A percentile compares a stretch with the other conserved stretches of the same genome.
phyloP scores from a whole-genome alignment of 1,284 basidiomycete species.

The Volvariella volvacea region DNA sequence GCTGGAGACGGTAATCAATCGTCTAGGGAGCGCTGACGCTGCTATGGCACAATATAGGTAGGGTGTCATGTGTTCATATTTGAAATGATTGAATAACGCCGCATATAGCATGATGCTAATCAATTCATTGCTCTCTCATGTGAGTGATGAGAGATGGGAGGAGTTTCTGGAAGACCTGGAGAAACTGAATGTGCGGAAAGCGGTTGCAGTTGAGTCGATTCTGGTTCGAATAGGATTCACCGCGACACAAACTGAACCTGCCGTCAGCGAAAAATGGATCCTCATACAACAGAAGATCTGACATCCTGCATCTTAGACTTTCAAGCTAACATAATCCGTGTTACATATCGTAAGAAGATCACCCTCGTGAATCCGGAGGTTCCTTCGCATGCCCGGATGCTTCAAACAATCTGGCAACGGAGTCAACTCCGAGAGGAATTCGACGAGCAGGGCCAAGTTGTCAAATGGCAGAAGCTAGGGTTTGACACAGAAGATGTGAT shows the following conservation, averaged over 20 bases:
- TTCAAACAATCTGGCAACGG: constrained; percentile 69
- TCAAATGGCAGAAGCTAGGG: constrained; percentile 78
- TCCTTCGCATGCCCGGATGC: constrained; percentile 50
- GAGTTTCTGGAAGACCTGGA: constrained; percentile 77
- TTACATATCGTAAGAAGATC: constrained; percentile 77
- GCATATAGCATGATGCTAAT: constrained; percentile 75
- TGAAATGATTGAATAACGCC: not conserved
- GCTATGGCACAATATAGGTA: constrained; percentile 82
- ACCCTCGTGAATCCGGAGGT: constrained; percentile 67
- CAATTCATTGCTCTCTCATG: constrained; percentile 79
- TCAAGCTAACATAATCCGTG: constrained; percentile 81
- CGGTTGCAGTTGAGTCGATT: constrained; percentile 63
- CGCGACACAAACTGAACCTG: constrained; percentile 2
- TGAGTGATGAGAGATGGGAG: constrained; percentile 71
- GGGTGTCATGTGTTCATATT: constrained; percentile 14
- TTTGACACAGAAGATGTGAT: constrained; percentile 76
- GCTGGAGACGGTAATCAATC: constrained; percentile 71
- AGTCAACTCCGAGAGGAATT: constrained; percentile 51
- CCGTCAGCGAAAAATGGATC: constrained; percentile 76
- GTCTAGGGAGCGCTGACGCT: constrained; percentile 77
- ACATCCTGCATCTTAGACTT: constrained; percentile 87
- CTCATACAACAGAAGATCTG: constrained; percentile 81
- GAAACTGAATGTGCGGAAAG: constrained; percentile 72
- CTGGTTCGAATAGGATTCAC: constrained; percentile 1
- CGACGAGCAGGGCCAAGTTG: constrained; percentile 36